Evolutionary conservation across 192 early-diverging fungal species (phyloP).

Genomic region (Backusella morwellensis): DNA sequence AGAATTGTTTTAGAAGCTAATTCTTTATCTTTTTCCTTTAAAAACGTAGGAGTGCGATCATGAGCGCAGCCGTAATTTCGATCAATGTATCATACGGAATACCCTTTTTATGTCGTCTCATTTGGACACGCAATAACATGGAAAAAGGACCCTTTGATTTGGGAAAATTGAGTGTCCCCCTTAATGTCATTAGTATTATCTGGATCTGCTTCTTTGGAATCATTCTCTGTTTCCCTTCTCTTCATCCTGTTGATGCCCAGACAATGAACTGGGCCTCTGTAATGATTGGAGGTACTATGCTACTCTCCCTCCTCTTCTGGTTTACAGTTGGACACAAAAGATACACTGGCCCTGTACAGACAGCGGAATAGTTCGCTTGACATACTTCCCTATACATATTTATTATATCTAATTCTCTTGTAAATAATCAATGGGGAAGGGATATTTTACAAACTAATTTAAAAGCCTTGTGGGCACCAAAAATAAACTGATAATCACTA

Average conservation of each 20-base stretch:
- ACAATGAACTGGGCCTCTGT: constrained; percentile 47
- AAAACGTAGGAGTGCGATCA: constrained; percentile 42
- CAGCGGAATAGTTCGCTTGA: neutral
- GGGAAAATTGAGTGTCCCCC: constrained; percentile 31
- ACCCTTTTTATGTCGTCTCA: constrained; percentile 41
- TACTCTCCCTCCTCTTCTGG: constrained; percentile 42
- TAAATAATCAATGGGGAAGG: neutral
- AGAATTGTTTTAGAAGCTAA: too few relatives aligned
- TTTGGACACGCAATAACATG: constrained; percentile 35
- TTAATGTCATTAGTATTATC: constrained; percentile 35
- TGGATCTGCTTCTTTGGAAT: constrained; percentile 45
- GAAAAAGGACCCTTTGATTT: constrained; percentile 39
- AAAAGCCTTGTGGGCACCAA: too few relatives aligned
- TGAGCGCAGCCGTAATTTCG: constrained; percentile 45
- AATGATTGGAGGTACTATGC: constrained; percentile 33
- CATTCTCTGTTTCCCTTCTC: constrained; percentile 37
- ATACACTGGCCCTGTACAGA: constrained; percentile 41
- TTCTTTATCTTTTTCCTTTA: too few relatives aligned
- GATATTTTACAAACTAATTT: too few relatives aligned
- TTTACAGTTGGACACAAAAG: constrained; percentile 39
- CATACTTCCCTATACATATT: neutral
- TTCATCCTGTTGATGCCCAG: constrained; percentile 28
- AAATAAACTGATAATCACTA: too few relatives aligned
- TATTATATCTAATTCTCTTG: neutral
- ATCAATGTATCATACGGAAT: constrained; percentile 45